phyloP scores from a whole-genome alignment of 495 filamentous ascomycete genomes.

The Penicillium pulvis region DNA sequence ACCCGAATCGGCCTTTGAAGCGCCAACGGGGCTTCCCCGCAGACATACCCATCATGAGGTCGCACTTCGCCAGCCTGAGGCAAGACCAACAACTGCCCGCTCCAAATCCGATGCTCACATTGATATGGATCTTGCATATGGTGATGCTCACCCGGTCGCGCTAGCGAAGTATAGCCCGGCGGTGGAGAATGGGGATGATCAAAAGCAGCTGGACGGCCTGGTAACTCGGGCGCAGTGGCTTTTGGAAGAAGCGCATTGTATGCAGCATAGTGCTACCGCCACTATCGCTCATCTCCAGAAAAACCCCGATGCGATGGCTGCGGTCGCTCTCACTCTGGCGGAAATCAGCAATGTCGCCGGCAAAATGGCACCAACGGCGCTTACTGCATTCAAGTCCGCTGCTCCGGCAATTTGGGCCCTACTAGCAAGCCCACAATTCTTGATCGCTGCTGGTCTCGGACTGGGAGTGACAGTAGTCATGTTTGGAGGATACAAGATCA shows the following conservation, averaged over 20 bases:
- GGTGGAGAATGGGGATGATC: constrained; percentile 43
- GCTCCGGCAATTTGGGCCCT: constrained; percentile 85
- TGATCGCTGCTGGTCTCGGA: constrained; percentile 87
- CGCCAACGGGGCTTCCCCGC: constrained; percentile 36
- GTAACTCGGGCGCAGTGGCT: constrained; percentile 69
- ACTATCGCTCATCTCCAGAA: constrained; percentile 87
- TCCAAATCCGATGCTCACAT: constrained; percentile 61
- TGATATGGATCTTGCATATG: constrained; percentile 90
- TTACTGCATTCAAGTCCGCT: constrained; percentile 71
- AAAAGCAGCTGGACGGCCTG: constrained; percentile 60
- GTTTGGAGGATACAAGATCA: constrained; percentile 94
- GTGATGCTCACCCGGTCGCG: constrained; percentile 49
- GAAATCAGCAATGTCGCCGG: constrained; percentile 80
- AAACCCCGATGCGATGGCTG: constrained; percentile 91
- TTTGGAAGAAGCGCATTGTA: constrained; percentile 81
- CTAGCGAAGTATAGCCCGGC: constrained; percentile 40
- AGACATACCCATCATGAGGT: constrained; percentile 51
- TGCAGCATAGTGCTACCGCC: constrained; percentile 78
- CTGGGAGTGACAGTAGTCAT: constrained; percentile 90
- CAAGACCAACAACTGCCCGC: constrained; percentile 32
- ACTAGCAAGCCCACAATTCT: constrained; percentile 86
- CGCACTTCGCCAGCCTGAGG: constrained; percentile 24
- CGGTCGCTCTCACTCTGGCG: constrained; percentile 88
- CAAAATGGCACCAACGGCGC: constrained; percentile 83
- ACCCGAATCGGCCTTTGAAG: constrained; percentile 23